phyloP scores from a whole-genome alignment of 441 rosid genomes.

The Hypseocharis bilobata region DNA sequence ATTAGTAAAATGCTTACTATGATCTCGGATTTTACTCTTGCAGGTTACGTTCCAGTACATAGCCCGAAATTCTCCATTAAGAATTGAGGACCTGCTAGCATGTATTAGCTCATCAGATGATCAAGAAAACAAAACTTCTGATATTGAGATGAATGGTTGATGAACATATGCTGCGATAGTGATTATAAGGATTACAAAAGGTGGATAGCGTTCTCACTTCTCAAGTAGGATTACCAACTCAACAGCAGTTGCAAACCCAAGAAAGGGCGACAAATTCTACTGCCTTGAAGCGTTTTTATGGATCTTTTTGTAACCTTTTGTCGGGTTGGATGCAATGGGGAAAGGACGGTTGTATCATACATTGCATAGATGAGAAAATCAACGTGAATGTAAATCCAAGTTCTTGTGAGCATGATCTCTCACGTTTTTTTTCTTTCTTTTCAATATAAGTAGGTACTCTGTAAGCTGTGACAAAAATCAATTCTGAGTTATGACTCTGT shows the following conservation, averaged over 20 bases:
- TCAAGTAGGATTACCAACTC: too few relatives aligned
- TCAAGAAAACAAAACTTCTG: slow-evolving; percentile 39
- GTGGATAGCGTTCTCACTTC: background rate
- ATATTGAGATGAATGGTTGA: slow-evolving; percentile 66
- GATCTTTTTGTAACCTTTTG: background rate
- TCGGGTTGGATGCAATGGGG: background rate
- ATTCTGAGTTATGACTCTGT: too few relatives aligned
- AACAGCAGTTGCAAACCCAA: background rate
- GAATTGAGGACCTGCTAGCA: slow-evolving; percentile 58
- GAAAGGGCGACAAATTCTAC: background rate
- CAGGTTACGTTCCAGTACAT: slow-evolving; percentile 73
- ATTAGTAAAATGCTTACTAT: background rate
- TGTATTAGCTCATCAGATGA: slow-evolving; percentile 41
- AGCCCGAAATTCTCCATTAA: slow-evolving; percentile 64
- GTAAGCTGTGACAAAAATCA: too few relatives aligned
- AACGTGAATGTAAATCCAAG: background rate
- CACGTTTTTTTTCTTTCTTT: too few relatives aligned
- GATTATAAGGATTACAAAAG: background rate
- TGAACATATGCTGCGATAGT: background rate
- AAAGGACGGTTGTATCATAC: background rate
- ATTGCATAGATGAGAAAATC: background rate
- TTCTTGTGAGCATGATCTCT: too few relatives aligned
- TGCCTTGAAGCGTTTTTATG: background rate
- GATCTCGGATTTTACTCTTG: slow-evolving; percentile 18
- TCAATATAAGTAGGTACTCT: too few relatives aligned